Evolutionary conservation across 331 rosid genomes (phyloP).

Genomic region (Prunus yedoensis): DNA sequence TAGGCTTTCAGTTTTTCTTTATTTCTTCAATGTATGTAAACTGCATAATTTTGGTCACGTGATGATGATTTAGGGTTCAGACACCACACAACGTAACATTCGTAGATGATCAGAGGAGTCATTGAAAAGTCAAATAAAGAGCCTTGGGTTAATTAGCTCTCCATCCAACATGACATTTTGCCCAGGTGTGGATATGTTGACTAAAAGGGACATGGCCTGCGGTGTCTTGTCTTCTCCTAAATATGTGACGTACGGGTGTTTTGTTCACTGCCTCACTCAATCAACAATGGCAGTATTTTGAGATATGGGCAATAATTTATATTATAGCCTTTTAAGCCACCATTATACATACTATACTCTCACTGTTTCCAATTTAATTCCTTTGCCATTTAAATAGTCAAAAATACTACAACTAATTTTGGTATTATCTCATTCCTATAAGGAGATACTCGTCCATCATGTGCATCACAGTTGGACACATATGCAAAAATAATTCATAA

Average conservation of each 20-base stretch:
- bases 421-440: too few species aligned
- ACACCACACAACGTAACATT: too few species aligned
- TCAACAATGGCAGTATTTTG: neutral
- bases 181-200: neutral
- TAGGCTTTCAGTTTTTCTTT: too few species aligned
- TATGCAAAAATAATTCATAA: too few species aligned
- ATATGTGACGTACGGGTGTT: neutral
- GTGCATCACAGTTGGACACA: too few species aligned
- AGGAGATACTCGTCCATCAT: fast-evolving
- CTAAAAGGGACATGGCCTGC: neutral
- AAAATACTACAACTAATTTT: too few species aligned
- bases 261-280: conserved; percentile 10
- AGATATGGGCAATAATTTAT: neutral
- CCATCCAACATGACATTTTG: neutral
- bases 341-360: too few species aligned
- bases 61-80: too few species aligned
- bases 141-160: neutral
- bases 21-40: too few species aligned
- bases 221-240: conserved; percentile 1
- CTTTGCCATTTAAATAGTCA: neutral
- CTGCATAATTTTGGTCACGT: too few species aligned
- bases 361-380: too few species aligned
- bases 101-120: too few species aligned
- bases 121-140: neutral
- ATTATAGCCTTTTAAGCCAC: neutral